Evolutionary conservation across 164 flowering plant species (phyloP).

Genomic region (Buxus sempervirens): DNA sequence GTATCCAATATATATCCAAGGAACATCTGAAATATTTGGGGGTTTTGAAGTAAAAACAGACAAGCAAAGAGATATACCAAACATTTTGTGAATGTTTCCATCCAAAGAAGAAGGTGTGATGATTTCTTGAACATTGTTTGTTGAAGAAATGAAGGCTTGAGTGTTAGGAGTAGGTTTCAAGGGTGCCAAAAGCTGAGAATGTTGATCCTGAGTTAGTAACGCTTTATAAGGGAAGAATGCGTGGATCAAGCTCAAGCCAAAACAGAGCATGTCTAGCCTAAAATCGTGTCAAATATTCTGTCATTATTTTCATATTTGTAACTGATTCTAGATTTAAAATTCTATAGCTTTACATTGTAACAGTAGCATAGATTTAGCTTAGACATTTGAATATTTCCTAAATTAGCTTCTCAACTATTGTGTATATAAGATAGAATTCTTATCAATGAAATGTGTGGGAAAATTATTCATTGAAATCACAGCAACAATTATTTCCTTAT

Average conservation of each 20-base stretch:
- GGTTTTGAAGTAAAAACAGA: too few species aligned
- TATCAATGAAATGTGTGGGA: background rate
- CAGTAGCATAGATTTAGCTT: background rate
- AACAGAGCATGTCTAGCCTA: slow-evolving; percentile 8
- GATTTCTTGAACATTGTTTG: too few species aligned
- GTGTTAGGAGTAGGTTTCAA: too few species aligned
- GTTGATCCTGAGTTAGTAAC: too few species aligned
- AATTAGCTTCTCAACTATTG: background rate
- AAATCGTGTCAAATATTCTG: slow-evolving; percentile 2
- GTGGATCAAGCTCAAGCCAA: background rate
- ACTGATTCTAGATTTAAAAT: slow-evolving; percentile 8
- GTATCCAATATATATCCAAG: too few species aligned
- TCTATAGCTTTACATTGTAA: slow-evolving; percentile 7
- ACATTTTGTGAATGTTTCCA: too few species aligned
- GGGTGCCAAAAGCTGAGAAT: too few species aligned
- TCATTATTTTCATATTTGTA: background rate
- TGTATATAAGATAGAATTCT: background rate
- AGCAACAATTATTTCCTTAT: slow-evolving; percentile 6
- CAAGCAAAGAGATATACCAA: too few species aligned
- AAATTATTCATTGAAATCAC: background rate
- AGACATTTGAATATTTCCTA: background rate
- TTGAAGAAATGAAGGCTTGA: too few species aligned
- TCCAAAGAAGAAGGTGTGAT: too few species aligned
- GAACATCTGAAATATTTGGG: too few species aligned
- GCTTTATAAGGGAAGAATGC: background rate